Evolutionary conservation across 495 filamentous ascomycete genomes (phyloP).

Genomic region (Schizothecium vesticola): DNA sequence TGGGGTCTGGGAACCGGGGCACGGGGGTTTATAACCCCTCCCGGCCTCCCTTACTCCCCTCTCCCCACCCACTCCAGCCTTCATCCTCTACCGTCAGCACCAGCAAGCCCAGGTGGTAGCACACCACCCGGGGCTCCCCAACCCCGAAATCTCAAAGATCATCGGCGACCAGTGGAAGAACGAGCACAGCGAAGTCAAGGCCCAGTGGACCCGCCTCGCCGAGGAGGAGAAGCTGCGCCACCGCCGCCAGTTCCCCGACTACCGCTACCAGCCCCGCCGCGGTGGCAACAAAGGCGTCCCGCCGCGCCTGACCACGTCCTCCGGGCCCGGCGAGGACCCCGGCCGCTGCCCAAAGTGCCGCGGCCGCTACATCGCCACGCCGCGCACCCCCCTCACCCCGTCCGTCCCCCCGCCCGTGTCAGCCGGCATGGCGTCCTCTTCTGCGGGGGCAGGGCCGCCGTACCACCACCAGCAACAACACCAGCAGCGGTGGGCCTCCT

Average conservation of each 20-base stretch:
- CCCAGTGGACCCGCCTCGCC: conserved; percentile 82
- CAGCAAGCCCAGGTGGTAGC: conserved; percentile 77
- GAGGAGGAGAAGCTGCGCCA: conserved; percentile 94
- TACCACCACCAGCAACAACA: background rate
- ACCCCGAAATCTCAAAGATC: conserved; percentile 97
- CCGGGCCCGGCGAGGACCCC: conserved; percentile 34
- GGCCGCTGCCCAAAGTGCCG: conserved; percentile 57
- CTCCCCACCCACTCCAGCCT: conserved; percentile 53
- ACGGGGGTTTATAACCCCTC: background rate
- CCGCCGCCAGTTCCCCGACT: conserved; percentile 84
- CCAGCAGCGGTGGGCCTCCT: conserved; percentile 1
- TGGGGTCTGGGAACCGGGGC: background rate
- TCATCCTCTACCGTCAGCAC: conserved; percentile 95
- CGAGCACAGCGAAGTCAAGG: conserved; percentile 68
- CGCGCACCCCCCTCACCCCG: conserved; percentile 49
- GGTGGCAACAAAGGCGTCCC: conserved; percentile 44
- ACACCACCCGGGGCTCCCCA: conserved; percentile 81
- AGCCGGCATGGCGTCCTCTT: conserved; percentile 27
- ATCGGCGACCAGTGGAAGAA: conserved; percentile 89
- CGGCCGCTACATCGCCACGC: conserved; percentile 56
- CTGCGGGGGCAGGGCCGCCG: too few species aligned
- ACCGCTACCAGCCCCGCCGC: conserved; percentile 88
- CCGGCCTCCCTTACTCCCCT: background rate
- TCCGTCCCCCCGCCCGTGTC: conserved; percentile 26
- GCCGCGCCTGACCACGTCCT: conserved; percentile 24